phyloP scores from a whole-genome alignment of 768 basidiomycete species.

The Filobasidium wieringae region DNA sequence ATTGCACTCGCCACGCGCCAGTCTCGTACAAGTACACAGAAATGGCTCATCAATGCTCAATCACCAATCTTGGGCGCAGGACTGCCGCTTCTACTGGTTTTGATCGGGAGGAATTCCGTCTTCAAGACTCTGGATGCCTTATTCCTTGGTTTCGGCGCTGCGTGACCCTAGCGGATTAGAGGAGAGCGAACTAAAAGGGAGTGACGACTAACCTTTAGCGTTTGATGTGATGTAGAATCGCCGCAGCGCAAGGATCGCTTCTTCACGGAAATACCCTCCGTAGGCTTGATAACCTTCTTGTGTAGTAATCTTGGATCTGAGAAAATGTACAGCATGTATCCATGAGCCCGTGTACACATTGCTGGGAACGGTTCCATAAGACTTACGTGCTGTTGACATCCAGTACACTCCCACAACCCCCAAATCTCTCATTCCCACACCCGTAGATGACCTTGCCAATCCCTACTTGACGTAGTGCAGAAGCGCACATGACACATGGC shows the following conservation, averaged over 20 bases:
- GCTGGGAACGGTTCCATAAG: not conserved
- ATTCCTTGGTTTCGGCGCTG: slow-evolving; percentile 81
- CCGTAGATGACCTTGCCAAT: slow-evolving; percentile 85
- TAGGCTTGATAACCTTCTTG: slow-evolving; percentile 63
- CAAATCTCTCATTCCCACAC: slow-evolving; percentile 89
- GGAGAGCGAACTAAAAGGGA: slow-evolving; percentile 1
- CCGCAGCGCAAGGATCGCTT: slow-evolving; percentile 73
- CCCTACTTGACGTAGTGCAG: slow-evolving; percentile 83
- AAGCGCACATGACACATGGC: slow-evolving; percentile 98
- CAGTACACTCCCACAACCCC: slow-evolving; percentile 89
- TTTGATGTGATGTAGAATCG: slow-evolving; percentile 91
- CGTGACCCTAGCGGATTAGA: not conserved
- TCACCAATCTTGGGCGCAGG: no score
- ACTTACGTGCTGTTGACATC: slow-evolving; percentile 65
- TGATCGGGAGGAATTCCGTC: slow-evolving; percentile 51
- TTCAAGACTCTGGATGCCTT: slow-evolving; percentile 77
- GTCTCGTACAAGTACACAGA: no score
- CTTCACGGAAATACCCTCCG: slow-evolving; percentile 66
- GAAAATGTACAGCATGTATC: not conserved
- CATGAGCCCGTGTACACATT: no score
- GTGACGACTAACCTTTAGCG: slow-evolving; percentile 57
- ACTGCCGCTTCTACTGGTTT: not conserved
- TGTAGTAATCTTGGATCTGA: slow-evolving; percentile 19
- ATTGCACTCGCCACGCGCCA: no score
- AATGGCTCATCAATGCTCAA: no score